Evolutionary conservation across 2,329 filamentous ascomycete species (phyloP), one percentile per base, ranked within the genome.

Genomic region (Thelonectria discophora): DNA sequence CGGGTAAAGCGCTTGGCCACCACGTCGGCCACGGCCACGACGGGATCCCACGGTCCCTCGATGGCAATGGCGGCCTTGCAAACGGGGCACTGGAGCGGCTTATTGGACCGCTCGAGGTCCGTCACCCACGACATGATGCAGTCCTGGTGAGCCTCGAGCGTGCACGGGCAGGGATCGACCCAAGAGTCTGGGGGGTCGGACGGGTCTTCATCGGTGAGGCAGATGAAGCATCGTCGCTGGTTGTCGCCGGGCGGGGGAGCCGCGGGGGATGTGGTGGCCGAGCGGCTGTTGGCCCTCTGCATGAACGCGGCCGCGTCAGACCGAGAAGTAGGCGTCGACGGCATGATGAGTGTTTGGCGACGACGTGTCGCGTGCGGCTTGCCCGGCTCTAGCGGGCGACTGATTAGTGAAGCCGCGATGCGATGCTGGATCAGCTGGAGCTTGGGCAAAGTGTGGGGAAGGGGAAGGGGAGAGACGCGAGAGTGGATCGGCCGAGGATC

Each of bases 81-180:
- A 65, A 97, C 91, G 2, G 94, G 94, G 74, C 95, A 99, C 55
- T 86, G 81, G 65, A 97, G 87, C 63, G 88, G 88, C 56, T 87
- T 86, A 75, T 82, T 75, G 73, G 85, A 77, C 61, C 77, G 84
- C 78, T 97, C 93, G 73, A 93, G 87, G 73, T 97, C 93, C n/a
- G 92, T 90, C 17, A 98, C 90, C 94, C 94, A 99, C 71, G 93
- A 90, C 40, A 98, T 83, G 67, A 98, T 84, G 75, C 94, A 97
- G 62, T 88, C 86, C 75, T 98, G 93, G 75, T 99, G 95, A 1
- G 94, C 95, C 58, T 92, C 91, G 40, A 99, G 83, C 12, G 92
- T 93, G 78, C 95, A 99, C 0, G 90, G 90, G 75, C 95, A 99
- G 2, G 95, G 94, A 56, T 90, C 91, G 46, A 92, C 88, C 94